Percentiles rank a stretch among this genome's conserved stretches.
Evolutionary conservation across 306 rosid genomes (phyloP).

Genomic region (Cucumis cinereus): DNA sequence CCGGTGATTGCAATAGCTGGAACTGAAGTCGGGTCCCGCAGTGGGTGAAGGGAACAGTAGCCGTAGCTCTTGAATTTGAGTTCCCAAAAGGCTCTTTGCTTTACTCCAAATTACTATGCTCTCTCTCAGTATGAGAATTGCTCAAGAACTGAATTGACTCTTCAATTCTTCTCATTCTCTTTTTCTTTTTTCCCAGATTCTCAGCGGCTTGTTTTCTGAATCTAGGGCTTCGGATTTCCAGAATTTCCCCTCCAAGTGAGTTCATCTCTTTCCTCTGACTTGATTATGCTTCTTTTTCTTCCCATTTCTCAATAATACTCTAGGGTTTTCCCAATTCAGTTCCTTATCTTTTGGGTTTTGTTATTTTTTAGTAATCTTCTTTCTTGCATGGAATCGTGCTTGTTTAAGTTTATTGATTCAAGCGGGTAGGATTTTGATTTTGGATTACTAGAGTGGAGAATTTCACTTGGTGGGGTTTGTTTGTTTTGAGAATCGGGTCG

Average conservation of each 20-base stretch:
- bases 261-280: neutral
- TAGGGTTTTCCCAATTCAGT: neutral
- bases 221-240: neutral
- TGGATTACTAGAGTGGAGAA: neutral
- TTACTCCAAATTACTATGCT: neutral
- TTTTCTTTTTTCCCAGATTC: neutral
- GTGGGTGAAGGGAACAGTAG: constrained; percentile 10
- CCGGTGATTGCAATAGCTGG: constrained; percentile 4
- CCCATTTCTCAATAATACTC: neutral
- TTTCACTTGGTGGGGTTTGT: neutral
- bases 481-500: neutral
- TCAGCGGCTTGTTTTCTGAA: neutral
- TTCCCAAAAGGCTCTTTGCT: neutral
- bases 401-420: neutral
- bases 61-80: constrained; percentile 14
- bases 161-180: neutral
- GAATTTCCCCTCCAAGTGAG: constrained; percentile 1
- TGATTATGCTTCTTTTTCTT: neutral
- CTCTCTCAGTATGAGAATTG: neutral
- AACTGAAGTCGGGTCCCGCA: constrained; percentile 4
- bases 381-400: neutral
- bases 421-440: neutral
- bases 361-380: neutral
- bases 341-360: neutral
- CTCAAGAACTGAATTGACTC: neutral